These are phyloP conservation scores for Aquilaria agallochum DNA, from an alignment of 441 rosid genomes.

Conservation along the genomic window DNA sequence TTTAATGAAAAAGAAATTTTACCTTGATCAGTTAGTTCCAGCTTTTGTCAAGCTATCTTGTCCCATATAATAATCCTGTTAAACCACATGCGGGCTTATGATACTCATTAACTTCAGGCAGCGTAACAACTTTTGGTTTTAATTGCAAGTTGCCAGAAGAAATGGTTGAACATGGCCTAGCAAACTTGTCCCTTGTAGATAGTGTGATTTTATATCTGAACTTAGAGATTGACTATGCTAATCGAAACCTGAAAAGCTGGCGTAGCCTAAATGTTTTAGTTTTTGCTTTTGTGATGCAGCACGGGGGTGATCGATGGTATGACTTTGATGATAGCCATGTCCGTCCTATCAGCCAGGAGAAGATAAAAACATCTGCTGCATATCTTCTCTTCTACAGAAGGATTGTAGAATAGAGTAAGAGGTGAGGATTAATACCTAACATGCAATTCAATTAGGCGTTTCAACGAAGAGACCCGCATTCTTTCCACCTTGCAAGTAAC, in stretches of 20 bases:
- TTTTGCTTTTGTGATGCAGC: slow-evolving; percentile 41
- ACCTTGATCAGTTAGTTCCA: no score
- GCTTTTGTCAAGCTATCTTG: no score
- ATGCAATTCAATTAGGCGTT: slow-evolving; percentile 17
- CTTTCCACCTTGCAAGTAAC: slow-evolving; percentile 17
- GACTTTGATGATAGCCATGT: slow-evolving; percentile 95
- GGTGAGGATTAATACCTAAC: slow-evolving; percentile 4
- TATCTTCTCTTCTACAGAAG: slow-evolving; percentile 97
- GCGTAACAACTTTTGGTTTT: no score
- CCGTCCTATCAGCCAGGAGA: slow-evolving; percentile 62
- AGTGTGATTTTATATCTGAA: background rate
- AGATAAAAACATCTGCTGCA: slow-evolving; percentile 92
- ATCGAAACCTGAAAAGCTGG: background rate
- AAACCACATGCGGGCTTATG: no score
- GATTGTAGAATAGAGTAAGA: slow-evolving; percentile 39
- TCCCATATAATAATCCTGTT: no score
- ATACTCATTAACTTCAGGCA: no score
- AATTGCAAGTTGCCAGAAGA: no score
- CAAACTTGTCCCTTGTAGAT: background rate
- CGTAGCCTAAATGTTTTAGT: slow-evolving; percentile 5
- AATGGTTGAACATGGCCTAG: no score
- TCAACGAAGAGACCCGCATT: slow-evolving; percentile 16
- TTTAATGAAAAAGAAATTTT: no score
- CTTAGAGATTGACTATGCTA: no score
- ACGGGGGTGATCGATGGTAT: slow-evolving; percentile 88